These are phyloP conservation scores for Hemileccinum impolitum DNA, from an alignment of 768 basidiomycete genomes.

Conservation along the genomic window DNA sequence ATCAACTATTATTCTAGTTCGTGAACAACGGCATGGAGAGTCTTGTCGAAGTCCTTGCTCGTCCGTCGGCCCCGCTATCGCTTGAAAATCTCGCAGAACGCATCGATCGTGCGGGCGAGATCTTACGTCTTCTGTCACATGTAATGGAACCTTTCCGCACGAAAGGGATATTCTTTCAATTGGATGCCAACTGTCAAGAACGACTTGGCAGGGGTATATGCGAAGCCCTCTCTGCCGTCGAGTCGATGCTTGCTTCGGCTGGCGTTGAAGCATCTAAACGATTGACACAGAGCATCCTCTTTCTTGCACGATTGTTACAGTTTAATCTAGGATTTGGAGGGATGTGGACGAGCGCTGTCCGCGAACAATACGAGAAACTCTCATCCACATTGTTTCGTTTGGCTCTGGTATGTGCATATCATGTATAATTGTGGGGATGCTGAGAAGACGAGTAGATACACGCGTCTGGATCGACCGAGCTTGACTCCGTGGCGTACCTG, in stretches of 20 bases:
- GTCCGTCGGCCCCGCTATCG: constrained; percentile 23
- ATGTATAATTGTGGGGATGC: not conserved
- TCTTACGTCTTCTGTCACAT: constrained; percentile 65
- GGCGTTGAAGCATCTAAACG: constrained; percentile 21
- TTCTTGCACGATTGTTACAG: constrained; percentile 66
- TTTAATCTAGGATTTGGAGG: constrained; percentile 67
- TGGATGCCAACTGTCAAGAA: constrained; percentile 47
- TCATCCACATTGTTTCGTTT: constrained; percentile 45
- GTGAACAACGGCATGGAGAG: constrained; percentile 70
- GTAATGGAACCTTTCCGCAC: constrained; percentile 63
- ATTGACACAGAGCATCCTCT: constrained; percentile 44
- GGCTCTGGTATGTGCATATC: constrained; percentile 43
- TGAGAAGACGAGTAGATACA: constrained; percentile 42
- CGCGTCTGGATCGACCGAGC: constrained; percentile 44
- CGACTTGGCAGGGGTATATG: constrained; percentile 50
- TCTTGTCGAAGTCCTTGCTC: constrained; percentile 54
- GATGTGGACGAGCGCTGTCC: constrained; percentile 51
- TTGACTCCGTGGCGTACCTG: constrained; percentile 58
- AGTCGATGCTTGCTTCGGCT: constrained; percentile 32
- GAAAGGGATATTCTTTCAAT: constrained; percentile 48
- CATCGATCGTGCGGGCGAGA: constrained; percentile 57
- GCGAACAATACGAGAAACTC: constrained; percentile 43
- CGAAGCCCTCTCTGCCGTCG: constrained; percentile 42
- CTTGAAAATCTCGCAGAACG: constrained; percentile 35
- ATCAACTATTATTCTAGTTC: constrained; percentile 42